Evolutionary conservation across 208 protist genomes (phyloP).

Genomic region (Trypanosoma lewisi): DNA sequence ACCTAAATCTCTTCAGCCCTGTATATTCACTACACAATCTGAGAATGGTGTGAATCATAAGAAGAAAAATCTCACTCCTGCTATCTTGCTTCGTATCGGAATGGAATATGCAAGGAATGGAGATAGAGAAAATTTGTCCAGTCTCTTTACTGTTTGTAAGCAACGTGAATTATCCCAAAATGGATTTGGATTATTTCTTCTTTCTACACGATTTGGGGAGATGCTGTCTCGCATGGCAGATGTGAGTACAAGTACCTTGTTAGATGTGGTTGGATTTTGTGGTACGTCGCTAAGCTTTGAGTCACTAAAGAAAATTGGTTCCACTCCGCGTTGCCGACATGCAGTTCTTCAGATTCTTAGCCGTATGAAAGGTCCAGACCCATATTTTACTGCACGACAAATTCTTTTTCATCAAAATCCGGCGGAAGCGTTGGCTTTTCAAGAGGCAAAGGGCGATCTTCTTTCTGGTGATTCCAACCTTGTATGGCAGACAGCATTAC

Average conservation of each 20-base stretch:
- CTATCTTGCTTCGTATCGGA: constrained; percentile 9
- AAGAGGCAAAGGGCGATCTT: constrained; percentile 61
- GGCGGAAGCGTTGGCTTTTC: constrained; percentile 26
- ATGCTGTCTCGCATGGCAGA: constrained; percentile 19
- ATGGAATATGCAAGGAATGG: constrained; percentile 9
- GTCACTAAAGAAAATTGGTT: constrained; percentile 27
- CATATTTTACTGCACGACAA: constrained; percentile 47
- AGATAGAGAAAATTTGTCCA: constrained; percentile 8
- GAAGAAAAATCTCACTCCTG: neutral
- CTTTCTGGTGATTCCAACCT: constrained; percentile 39
- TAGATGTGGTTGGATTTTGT: constrained; percentile 20
- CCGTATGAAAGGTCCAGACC: constrained; percentile 44
- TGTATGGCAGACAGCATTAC: constrained; percentile 52
- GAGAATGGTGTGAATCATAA: neutral
- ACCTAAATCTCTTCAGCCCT: constrained; percentile 8
- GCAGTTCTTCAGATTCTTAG: constrained; percentile 34
- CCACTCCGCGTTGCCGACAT: constrained; percentile 13
- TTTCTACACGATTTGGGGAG: constrained; percentile 25
- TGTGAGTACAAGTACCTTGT: constrained; percentile 5
- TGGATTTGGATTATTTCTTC: constrained; percentile 31
- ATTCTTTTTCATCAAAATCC: constrained; percentile 38
- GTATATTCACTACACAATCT: constrained; percentile 10
- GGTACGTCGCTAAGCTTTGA: constrained; percentile 28
- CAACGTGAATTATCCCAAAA: constrained; percentile 6
- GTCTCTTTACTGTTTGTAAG: constrained; percentile 12